These are phyloP conservation scores for Aspergillus hortae DNA, from an alignment of 2,329 filamentous ascomycete species.

Conservation along the genomic window DNA sequence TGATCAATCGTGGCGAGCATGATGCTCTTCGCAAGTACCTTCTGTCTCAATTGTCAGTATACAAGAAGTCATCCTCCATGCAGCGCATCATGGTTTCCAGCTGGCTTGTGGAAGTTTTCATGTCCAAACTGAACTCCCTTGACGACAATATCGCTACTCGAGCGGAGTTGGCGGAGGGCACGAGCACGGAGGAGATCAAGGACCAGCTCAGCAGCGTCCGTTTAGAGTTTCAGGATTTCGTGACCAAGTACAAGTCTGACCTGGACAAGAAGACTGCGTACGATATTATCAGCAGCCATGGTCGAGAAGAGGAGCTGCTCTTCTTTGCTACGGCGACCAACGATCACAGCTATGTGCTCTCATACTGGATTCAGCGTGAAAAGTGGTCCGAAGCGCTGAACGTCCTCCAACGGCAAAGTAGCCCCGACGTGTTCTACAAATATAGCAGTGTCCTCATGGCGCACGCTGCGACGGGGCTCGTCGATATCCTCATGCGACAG, in stretches of 20 bases:
- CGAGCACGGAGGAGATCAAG: slow-evolving; percentile 63
- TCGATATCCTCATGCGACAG: slow-evolving; percentile 96
- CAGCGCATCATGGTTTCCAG: slow-evolving; percentile 92
- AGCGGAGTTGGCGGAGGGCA: slow-evolving; percentile 71
- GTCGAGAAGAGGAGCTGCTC: slow-evolving; percentile 85
- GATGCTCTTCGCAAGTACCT: slow-evolving; percentile 91
- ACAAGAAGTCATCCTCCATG: slow-evolving; percentile 83
- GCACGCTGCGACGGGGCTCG: slow-evolving; percentile 75
- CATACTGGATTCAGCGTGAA: slow-evolving; percentile 96
- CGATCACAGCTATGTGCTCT: slow-evolving; percentile 91
- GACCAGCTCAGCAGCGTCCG: slow-evolving; percentile 68
- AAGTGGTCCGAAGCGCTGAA: slow-evolving; percentile 82
- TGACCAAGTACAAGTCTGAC: slow-evolving; percentile 77
- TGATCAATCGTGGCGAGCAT: slow-evolving; percentile 86
- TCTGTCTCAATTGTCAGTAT: slow-evolving; percentile 72
- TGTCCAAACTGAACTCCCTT: slow-evolving; percentile 91
- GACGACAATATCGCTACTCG: slow-evolving; percentile 92
- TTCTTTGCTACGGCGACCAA: slow-evolving; percentile 85
- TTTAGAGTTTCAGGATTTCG: slow-evolving; percentile 83
- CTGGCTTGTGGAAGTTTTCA: slow-evolving; percentile 94
- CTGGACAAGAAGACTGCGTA: slow-evolving; percentile 90
- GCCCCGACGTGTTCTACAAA: slow-evolving; percentile 89
- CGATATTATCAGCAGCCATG: slow-evolving; percentile 93
- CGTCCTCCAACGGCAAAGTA: slow-evolving; percentile 88
- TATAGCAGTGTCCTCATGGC: slow-evolving; percentile 97